Evolutionary conservation across 2,329 filamentous ascomycete species (phyloP).

Genomic region (Drechslerella dactyloides): DNA sequence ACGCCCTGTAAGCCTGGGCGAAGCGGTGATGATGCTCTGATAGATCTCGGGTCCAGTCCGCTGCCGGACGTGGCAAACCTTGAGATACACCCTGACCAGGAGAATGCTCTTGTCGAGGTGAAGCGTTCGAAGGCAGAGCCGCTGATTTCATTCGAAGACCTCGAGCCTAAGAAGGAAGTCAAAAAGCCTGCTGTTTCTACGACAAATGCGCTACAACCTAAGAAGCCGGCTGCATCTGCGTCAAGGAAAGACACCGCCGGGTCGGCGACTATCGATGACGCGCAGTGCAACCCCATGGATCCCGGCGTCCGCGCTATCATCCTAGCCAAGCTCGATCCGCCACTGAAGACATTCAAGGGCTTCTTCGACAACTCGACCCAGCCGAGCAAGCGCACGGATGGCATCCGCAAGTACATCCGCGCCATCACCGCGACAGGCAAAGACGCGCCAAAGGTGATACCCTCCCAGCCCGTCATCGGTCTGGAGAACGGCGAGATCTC

Average conservation of each 20-base stretch:
- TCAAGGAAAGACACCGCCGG: constrained; percentile 62
- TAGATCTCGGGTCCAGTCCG: constrained; percentile 67
- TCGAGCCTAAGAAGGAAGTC: constrained; percentile 24
- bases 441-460: constrained; percentile 51
- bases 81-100: constrained; percentile 50
- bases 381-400: constrained; percentile 70
- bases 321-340: constrained; percentile 73
- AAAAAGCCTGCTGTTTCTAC: constrained; percentile 26
- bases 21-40: constrained; percentile 56
- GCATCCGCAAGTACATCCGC: constrained; percentile 84
- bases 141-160: constrained; percentile 44
- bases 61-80: constrained; percentile 69
- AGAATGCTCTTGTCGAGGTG: constrained; percentile 56
- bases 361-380: constrained; percentile 75
- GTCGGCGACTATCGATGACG: constrained; percentile 75
- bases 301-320: constrained; percentile 76
- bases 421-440: constrained; percentile 66
- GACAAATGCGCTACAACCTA: constrained; percentile 50
- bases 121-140: constrained; percentile 27
- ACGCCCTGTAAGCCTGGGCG: constrained; percentile 53
- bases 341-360: constrained; percentile 75
- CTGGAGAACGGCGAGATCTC: constrained; percentile 57
- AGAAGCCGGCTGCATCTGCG: constrained; percentile 35
- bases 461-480: constrained; percentile 38
- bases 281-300: constrained; percentile 87